Evolutionary conservation across 2,329 filamentous ascomycete species (phyloP).

Genomic region (Fusarium chuoi): DNA sequence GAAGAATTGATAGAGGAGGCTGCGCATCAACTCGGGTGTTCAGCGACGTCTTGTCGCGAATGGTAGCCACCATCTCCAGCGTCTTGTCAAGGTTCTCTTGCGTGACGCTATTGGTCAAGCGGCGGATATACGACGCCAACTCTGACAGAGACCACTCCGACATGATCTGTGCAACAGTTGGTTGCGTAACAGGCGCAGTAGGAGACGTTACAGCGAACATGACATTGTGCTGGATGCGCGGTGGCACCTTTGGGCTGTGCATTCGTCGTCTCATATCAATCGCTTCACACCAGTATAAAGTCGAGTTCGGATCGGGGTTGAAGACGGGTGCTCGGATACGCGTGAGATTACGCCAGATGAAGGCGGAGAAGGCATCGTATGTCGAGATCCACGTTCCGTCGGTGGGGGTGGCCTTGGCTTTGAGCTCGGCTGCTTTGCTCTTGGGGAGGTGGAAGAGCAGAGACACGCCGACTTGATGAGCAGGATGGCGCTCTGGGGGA

Average conservation of each 20-base stretch:
- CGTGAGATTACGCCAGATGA: constrained; percentile 54
- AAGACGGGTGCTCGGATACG: constrained; percentile 49
- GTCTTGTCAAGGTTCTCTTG: constrained; percentile 45
- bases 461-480: constrained; percentile 36
- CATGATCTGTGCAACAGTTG: constrained; percentile 49
- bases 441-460: constrained; percentile 57
- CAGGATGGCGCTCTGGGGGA: constrained; percentile 43
- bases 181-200: constrained; percentile 42
- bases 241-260: constrained; percentile 46
- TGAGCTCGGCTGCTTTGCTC: constrained; percentile 55
- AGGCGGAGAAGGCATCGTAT: constrained; percentile 57
- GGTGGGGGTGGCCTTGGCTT: constrained; percentile 48
- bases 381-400: constrained; percentile 56
- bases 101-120: constrained; percentile 49
- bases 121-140: constrained; percentile 51
- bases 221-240: constrained; percentile 51
- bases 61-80: constrained; percentile 47
- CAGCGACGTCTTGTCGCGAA: constrained; percentile 51
- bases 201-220: constrained; percentile 44
- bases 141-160: constrained; percentile 49
- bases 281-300: constrained; percentile 50
- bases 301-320: constrained; percentile 43
- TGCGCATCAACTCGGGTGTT: constrained; percentile 49
- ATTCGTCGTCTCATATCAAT: constrained; percentile 53
- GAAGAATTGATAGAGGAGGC: constrained; percentile 49